Evolutionary conservation across 1,284 basidiomycete genomes (phyloP).

Genomic region (Sanguinoderma infundibulare): DNA sequence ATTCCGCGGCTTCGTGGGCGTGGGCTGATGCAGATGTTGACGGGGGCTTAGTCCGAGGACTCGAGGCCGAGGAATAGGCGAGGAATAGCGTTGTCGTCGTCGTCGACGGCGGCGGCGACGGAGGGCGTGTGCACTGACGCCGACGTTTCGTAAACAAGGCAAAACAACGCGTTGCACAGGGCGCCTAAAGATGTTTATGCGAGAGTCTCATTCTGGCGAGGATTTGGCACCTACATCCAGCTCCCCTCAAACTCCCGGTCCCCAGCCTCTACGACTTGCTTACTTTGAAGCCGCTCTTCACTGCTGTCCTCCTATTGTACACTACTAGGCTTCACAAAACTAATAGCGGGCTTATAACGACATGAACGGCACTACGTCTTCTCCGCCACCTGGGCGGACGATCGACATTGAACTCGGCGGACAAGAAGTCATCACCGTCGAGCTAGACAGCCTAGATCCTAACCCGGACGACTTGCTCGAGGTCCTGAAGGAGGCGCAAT

Average conservation of each 20-base stretch:
- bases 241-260: background rate
- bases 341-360: background rate
- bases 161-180: slow-evolving; percentile 27
- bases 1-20: background rate
- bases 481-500: slow-evolving; percentile 70
- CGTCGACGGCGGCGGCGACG: slow-evolving; percentile 33
- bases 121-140: slow-evolving; percentile 19
- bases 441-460: slow-evolving; percentile 78
- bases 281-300: background rate
- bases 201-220: background rate
- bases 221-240: background rate
- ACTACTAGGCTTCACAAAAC: background rate
- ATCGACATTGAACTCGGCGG: slow-evolving; percentile 71
- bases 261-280: background rate
- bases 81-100: slow-evolving; percentile 29
- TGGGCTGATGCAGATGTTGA: background rate
- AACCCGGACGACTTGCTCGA: slow-evolving; percentile 75
- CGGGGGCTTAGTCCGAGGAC: background rate
- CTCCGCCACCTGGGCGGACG: slow-evolving; percentile 36
- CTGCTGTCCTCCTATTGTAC: background rate
- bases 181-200: slow-evolving; percentile 5
- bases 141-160: slow-evolving; percentile 20
- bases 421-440: slow-evolving; percentile 81
- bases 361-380: slow-evolving; percentile 32
- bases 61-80: background rate